phyloP scores from a whole-genome alignment of 441 rosid species.

The Gossypium lobatum region DNA sequence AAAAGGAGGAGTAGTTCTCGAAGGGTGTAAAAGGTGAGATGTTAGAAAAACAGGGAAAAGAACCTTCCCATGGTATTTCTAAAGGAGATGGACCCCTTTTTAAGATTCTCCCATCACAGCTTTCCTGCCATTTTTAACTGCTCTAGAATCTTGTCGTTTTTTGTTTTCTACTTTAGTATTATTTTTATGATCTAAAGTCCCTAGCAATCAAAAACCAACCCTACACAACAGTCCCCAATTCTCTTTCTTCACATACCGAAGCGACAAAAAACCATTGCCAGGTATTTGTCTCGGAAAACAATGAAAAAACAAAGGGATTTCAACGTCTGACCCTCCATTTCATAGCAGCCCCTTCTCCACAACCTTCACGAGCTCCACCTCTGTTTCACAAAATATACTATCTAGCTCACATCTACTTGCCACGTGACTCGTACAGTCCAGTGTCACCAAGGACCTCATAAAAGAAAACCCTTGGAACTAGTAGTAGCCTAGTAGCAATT shows the following conservation, averaged over 20 bases:
- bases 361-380: conserved; percentile 11
- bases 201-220: background rate
- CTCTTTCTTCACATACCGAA: background rate
- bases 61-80: conserved; percentile 20
- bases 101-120: conserved; percentile 23
- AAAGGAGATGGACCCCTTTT: conserved; percentile 3
- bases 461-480: background rate
- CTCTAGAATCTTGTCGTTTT: conserved; percentile 12
- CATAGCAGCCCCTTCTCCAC: background rate
- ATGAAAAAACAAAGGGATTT: background rate
- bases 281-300: background rate
- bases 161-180: background rate
- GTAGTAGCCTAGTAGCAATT: background rate
- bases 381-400: background rate
- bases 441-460: background rate
- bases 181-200: background rate
- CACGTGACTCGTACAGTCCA: conserved; percentile 24
- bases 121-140: conserved; percentile 28
- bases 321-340: background rate
- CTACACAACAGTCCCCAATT: background rate
- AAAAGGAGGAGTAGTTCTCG: no score
- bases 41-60: conserved; percentile 11
- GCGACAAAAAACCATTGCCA: background rate
- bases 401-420: conserved; percentile 12
- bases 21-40: background rate